phyloP scores from a whole-genome alignment of 169 alveolate species.

The Babesia bovis region DNA sequence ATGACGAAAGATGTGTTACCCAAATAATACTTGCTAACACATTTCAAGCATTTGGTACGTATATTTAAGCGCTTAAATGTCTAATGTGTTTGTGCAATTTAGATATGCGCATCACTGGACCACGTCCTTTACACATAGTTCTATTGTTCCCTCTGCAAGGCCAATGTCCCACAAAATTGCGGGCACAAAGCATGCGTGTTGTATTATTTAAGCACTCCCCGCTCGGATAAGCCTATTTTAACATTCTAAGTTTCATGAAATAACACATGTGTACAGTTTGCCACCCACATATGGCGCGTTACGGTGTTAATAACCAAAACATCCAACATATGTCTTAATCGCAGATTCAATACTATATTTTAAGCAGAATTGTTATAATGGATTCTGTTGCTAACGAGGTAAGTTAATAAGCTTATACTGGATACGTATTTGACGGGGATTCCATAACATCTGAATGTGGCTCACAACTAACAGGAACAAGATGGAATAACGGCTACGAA shows the following conservation, averaged over 20 bases:
- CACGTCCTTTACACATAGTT: neutral
- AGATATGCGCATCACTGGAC: neutral
- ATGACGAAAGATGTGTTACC: too few relatives aligned
- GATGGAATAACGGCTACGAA: conserved; percentile 27
- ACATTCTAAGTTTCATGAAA: neutral
- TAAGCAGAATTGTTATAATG: neutral
- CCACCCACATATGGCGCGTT: conserved; percentile 36
- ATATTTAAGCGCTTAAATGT: too few relatives aligned
- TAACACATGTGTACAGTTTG: conserved; percentile 19
- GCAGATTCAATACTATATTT: neutral
- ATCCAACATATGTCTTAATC: neutral
- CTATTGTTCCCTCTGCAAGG: too few relatives aligned
- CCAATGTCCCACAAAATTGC: too few relatives aligned
- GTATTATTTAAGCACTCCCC: too few relatives aligned
- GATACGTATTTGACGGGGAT: neutral
- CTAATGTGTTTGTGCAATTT: too few relatives aligned
- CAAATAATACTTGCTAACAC: too few relatives aligned
- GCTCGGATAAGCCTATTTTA: neutral
- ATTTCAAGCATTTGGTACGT: too few relatives aligned
- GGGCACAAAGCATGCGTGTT: too few relatives aligned
- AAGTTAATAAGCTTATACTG: neutral
- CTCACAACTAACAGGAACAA: conserved; percentile 13
- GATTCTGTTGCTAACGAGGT: conserved; percentile 15
- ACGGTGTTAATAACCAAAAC: neutral
- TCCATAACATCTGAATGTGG: neutral